A percentile compares a stretch with the other conserved stretches of the same genome.
These are phyloP conservation scores for Verbascum thapsus DNA, from an alignment of 257 asterid genomes.

Conservation along the genomic window DNA sequence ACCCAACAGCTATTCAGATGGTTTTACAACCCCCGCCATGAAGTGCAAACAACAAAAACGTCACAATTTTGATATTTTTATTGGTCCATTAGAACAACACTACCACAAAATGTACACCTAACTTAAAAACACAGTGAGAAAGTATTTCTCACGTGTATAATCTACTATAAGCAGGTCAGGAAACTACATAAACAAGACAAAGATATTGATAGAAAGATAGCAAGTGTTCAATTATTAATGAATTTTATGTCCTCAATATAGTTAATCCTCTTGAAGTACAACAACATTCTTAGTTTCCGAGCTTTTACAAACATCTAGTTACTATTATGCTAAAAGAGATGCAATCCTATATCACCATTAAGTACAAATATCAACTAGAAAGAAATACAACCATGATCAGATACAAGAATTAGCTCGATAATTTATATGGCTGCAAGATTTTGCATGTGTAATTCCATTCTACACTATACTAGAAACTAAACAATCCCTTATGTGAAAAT, in stretches of 20 bases:
- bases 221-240: background rate
- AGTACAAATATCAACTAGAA: constrained; percentile 8
- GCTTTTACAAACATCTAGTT: constrained; percentile 1
- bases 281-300: background rate
- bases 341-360: background rate
- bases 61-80: background rate
- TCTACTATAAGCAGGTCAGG: background rate
- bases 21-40: background rate
- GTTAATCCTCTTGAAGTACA: background rate
- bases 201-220: background rate
- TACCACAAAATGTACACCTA: background rate
- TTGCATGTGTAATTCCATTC: constrained; percentile 5
- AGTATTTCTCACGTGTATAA: background rate
- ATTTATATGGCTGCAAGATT: constrained; percentile 7
- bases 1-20: constrained; percentile 3
- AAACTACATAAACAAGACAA: background rate
- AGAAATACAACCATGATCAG: background rate
- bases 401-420: constrained; percentile 13
- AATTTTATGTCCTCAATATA: background rate
- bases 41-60: constrained; percentile 1
- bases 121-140: background rate
- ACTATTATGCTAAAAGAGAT: background rate
- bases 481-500: constrained; percentile 9
- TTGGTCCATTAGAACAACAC: background rate
- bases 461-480: background rate